Evolutionary conservation across 768 basidiomycete species (phyloP), one percentile per base, ranked within the genome.

Genomic region (Austroboletus festivus): DNA sequence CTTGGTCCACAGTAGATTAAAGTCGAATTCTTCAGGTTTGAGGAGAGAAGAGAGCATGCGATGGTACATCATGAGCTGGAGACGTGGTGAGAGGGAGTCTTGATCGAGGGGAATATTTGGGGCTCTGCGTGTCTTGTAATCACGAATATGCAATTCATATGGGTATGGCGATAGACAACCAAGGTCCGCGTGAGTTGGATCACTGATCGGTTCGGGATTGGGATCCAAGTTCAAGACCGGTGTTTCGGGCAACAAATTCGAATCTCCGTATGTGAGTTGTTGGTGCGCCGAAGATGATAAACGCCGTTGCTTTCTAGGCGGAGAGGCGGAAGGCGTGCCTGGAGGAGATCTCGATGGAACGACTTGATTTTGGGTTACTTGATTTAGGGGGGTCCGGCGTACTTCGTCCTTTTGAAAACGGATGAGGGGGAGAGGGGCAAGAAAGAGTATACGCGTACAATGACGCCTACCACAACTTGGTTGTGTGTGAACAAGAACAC

Each of bases 21-120:
- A 87, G 55, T 83, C 74, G 50, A 82, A 78, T 0, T 57, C 43
- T 31, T 53, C 53, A 1, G 72, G 71, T 3, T 76, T 64, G 18
- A 83, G 61, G 12, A 89, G 67, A 4, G 68, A 66, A 19, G 73
- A 70, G 31, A 92, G 72, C 44, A 92, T 77, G 16, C 80, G 79
- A 56, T 79, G 76, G 59, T 92, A 92, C 31, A 89, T 67, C 85
- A 89, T 89, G 5, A 91, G 74, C 61, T 92, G 89, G 30, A 89
- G 67, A 7, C 79, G 78, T 0, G 87, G 74, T 1, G 81, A 62
- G 13, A 77, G 61, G 0, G 80, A 74, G 52, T 89, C 87, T 34
- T 75, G 72, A 13, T 81, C 72, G 4, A 72, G 62, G 2, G 89
- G 88, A 2, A 89, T 54, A 13, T 63, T 71, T 1, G 69, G 50